Evolutionary conservation across 1,139 yeast species (phyloP).

Genomic region (Saccharomycopsis hybrid): DNA sequence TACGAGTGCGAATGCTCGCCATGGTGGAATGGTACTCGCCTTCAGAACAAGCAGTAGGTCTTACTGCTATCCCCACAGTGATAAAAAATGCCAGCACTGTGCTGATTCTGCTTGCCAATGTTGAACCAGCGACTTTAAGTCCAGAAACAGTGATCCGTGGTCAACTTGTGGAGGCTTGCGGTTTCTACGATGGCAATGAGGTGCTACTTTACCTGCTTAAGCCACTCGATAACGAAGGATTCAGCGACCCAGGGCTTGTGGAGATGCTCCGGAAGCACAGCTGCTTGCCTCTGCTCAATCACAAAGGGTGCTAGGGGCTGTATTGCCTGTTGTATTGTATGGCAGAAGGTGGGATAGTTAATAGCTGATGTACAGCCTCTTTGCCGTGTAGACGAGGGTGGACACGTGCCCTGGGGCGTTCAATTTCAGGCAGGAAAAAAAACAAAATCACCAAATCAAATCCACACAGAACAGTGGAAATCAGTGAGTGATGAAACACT

Average conservation of each 20-base stretch:
- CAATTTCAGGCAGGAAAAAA: too few relatives aligned
- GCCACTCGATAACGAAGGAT: slow-evolving; percentile 5
- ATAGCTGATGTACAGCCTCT: too few relatives aligned
- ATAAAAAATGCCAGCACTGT: not conserved
- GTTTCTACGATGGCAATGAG: not conserved
- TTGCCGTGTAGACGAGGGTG: too few relatives aligned
- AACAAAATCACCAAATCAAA: too few relatives aligned
- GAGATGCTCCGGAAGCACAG: not conserved
- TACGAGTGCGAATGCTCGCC: slow-evolving; percentile 28
- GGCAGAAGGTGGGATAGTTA: too few relatives aligned
- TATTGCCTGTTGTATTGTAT: not conserved
- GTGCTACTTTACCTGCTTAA: not conserved
- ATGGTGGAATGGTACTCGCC: slow-evolving; percentile 26
- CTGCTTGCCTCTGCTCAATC: not conserved
- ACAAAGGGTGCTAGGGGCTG: not conserved
- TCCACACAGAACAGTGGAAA: too few relatives aligned
- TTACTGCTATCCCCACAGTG: not conserved
- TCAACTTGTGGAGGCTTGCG: not conserved
- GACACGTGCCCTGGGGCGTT: too few relatives aligned
- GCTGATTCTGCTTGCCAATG: too few relatives aligned
- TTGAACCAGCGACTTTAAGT: too few relatives aligned
- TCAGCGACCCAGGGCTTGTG: slow-evolving; percentile 6
- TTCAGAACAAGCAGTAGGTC: not conserved
- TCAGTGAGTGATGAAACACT: too few relatives aligned
- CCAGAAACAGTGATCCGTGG: not conserved